These are phyloP conservation scores for Fusarium sp. DNA, from an alignment of 2,329 filamentous ascomycete species.

Conservation along the genomic window DNA sequence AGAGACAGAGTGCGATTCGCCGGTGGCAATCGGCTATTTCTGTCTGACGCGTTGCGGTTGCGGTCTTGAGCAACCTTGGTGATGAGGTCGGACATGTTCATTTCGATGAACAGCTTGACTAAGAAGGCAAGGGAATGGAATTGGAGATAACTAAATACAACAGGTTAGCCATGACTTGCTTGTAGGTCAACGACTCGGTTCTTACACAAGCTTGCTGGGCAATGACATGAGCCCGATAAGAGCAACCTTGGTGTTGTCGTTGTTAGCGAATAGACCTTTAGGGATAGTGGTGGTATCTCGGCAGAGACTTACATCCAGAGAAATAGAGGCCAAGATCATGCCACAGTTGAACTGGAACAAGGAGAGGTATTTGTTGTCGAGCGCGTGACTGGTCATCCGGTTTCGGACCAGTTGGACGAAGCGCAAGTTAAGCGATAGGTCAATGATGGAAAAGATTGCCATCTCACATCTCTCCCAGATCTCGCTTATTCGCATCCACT, in stretches of 20 bases:
- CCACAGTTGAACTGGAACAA: not conserved
- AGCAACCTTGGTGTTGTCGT: not conserved
- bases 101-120: not conserved
- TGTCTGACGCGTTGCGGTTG: not conserved
- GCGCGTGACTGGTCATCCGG: not conserved
- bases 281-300: not conserved
- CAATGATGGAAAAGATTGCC: not conserved
- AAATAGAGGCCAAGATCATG: not conserved
- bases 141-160: not conserved
- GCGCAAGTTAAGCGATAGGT: not conserved
- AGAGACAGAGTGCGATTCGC: not conserved
- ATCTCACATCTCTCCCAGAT: not conserved
- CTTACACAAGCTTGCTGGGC: not conserved
- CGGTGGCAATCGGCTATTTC: not conserved
- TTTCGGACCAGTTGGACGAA: not conserved
- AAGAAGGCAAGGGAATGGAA: not conserved
- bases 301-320: not conserved
- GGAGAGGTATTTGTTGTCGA: not conserved
- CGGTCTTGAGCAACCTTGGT: not conserved
- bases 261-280: not conserved
- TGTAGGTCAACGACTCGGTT: not conserved
- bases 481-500: not conserved
- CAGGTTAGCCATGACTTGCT: not conserved
- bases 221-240: not conserved
- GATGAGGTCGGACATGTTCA: not conserved